These are phyloP conservation scores for Eimeria necatrix DNA, from an alignment of 169 alveolate genomes.

Conservation along the genomic window DNA sequence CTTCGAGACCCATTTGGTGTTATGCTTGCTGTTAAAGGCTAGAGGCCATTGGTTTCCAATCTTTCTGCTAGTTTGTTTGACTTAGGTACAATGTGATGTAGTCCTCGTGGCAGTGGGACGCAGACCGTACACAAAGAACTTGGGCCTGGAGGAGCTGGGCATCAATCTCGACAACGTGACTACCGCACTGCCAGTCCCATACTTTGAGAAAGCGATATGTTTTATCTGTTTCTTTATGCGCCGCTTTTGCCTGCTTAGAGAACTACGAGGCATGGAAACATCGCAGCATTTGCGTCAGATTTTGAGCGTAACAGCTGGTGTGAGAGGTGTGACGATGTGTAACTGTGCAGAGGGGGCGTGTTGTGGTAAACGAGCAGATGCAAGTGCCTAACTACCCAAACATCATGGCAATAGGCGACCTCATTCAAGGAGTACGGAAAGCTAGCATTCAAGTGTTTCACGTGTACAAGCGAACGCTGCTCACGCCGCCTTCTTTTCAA, in stretches of 20 bases:
- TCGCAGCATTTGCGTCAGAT: neutral
- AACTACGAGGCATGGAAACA: neutral
- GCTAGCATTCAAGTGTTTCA: no score
- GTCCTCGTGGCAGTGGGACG: conserved; percentile 98
- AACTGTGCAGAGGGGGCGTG: conserved; percentile 75
- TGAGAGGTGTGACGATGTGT: no score
- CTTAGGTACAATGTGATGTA: conserved; percentile 79
- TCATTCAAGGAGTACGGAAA: conserved; percentile 89
- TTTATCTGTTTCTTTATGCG: neutral
- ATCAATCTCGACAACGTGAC: conserved; percentile 91
- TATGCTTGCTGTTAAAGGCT: no score
- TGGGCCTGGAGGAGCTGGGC: conserved; percentile 94
- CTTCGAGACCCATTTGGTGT: no score
- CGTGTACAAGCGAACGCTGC: neutral
- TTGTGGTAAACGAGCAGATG: conserved; percentile 86
- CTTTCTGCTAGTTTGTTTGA: neutral
- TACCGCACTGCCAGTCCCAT: conserved; percentile 75
- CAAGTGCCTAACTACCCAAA: conserved; percentile 88
- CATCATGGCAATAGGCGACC: conserved; percentile 99
- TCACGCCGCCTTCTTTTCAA: neutral
- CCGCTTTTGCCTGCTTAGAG: neutral
- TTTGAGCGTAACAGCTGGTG: neutral
- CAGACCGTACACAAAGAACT: conserved; percentile 95
- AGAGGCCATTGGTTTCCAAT: neutral
- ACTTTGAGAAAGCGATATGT: neutral